Base-by-base conservation (phyloP, 306 rosid genomes). In the Lathyrus aphaca region DNA sequence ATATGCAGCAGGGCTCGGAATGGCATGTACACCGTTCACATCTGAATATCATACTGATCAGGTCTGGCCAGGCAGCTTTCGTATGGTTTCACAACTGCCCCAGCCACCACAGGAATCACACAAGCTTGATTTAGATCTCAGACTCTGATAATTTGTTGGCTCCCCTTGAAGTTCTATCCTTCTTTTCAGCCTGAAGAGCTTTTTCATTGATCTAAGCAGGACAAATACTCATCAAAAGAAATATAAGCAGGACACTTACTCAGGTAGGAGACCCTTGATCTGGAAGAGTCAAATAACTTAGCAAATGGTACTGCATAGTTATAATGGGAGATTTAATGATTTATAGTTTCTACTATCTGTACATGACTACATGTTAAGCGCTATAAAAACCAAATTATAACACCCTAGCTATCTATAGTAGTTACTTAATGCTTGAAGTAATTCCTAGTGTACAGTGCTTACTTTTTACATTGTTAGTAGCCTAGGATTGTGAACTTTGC, bases 21-120 rank as follows among this genome's bases (percentile, higher is more conserved):
- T 74, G 83, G 80, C 77, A 15, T 75, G 82, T 74, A 39, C 85
- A 25, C 83, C 95, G 13, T 82, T 82, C 69, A 65, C 49, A 59
- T 46, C 87, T 32, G 91, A 86, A 45, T 85, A 89, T 23, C 82
- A 79, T 64, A 64, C 60, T 50, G 82, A 84, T 75, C 66, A 69
- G 75, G 83, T 79, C 51, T 95, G 99, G 97, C 99, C 97, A 3
- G 99, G 99, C 0, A 95, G 99, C 89, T 95, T 91, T 54, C 91
- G 81, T 6, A 72, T 89, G 74, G 78, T 82, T 77, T 74, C 79
- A 8, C 88, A 67, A 63, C 78, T 69, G 62, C 73, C 77, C 6
- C 72, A 82, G 71, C 79, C 83, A 3, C 80, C 75, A 37, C 75
- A 79, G 46, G 88, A 83, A 45, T 62, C 82, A 64, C 74, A 72